A percentile compares a stretch with the other conserved stretches of the same genome.
Conservation (phyloP, 805 yeast species). For the Candida ovalis region DNA sequence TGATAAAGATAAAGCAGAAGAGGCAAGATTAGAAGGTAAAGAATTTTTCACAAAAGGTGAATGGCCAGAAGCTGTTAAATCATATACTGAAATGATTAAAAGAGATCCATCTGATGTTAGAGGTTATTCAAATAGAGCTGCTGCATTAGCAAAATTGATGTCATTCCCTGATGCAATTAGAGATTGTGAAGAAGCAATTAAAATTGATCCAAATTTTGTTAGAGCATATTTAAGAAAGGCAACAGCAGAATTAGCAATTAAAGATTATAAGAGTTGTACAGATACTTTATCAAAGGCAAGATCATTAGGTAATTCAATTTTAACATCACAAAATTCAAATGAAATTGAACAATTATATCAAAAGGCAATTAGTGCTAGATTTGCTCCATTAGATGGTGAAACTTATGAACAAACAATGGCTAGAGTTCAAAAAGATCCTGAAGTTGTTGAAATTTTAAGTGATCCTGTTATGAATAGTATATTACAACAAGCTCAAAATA, state of each 20-base stretch:
- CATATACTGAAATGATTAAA: conserved; percentile 92
- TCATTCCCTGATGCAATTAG: conserved; percentile 95
- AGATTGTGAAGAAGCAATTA: conserved; percentile 89
- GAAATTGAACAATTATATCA: conserved; percentile 82
- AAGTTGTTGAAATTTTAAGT: conserved; percentile 79
- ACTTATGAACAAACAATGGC: conserved; percentile 93
- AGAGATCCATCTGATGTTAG: conserved; percentile 97
- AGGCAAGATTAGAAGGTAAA: conserved; percentile 90
- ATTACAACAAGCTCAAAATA: conserved; percentile 85
- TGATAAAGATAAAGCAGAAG: conserved; percentile 91
- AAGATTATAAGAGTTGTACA: conserved; percentile 76
- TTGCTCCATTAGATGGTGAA: conserved; percentile 80
- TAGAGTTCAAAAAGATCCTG: conserved; percentile 91
- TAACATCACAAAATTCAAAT: conserved; percentile 48
- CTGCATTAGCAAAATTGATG: conserved; percentile 89
- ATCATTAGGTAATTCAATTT: conserved; percentile 60
- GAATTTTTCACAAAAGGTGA: conserved; percentile 84
- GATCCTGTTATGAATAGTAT: conserved; percentile 97
- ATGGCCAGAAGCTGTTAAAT: conserved; percentile 95
- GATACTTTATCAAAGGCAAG: conserved; percentile 81
- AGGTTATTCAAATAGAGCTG: conserved; percentile 98
- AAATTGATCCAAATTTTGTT: conserved; percentile 80
- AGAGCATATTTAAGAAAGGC: conserved; percentile 98
- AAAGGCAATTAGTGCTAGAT: conserved; percentile 77
- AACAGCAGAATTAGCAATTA: conserved; percentile 85